Evolutionary conservation across 1,139 yeast genomes (phyloP).

Genomic region (Arxiozyma heterogenica): DNA sequence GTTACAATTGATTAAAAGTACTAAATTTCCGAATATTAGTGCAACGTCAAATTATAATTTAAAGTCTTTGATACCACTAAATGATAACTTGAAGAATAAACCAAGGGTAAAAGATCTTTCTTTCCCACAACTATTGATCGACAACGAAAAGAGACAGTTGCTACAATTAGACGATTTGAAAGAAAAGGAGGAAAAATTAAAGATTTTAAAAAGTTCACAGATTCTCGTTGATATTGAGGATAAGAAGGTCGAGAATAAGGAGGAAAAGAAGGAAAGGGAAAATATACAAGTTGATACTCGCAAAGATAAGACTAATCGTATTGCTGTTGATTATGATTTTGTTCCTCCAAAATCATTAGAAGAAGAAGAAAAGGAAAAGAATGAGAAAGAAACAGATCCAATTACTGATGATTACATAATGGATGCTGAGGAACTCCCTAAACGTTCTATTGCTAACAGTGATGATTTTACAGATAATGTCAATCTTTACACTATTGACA

Average conservation of each 20-base stretch:
- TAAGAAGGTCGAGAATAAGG: neutral
- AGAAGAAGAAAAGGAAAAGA: neutral
- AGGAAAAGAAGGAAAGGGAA: neutral
- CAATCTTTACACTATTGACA: neutral
- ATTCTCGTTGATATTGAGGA: slow-evolving; percentile 13
- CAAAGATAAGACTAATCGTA: neutral
- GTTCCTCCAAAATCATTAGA: slow-evolving; percentile 1
- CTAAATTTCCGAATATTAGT: slow-evolving; percentile 22
- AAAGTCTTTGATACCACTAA: slow-evolving; percentile 8
- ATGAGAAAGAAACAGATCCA: neutral
- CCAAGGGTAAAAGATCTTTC: slow-evolving; percentile 23
- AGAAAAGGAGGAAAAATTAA: slow-evolving; percentile 19
- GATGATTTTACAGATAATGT: neutral
- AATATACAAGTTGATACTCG: neutral
- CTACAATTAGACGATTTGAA: slow-evolving; percentile 17
- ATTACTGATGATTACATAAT: neutral
- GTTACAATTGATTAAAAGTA: slow-evolving; percentile 17
- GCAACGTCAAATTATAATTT: slow-evolving; percentile 18
- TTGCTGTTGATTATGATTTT: slow-evolving; percentile 5
- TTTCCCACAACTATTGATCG: slow-evolving; percentile 21
- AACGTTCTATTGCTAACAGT: neutral
- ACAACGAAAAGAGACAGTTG: slow-evolving; percentile 22
- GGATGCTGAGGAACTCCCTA: slow-evolving; percentile 2
- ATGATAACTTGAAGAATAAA: slow-evolving; percentile 12
- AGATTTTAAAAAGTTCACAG: slow-evolving; percentile 20